Evolutionary conservation across 345 rosid species (phyloP).

Genomic region (Brassica cretica): DNA sequence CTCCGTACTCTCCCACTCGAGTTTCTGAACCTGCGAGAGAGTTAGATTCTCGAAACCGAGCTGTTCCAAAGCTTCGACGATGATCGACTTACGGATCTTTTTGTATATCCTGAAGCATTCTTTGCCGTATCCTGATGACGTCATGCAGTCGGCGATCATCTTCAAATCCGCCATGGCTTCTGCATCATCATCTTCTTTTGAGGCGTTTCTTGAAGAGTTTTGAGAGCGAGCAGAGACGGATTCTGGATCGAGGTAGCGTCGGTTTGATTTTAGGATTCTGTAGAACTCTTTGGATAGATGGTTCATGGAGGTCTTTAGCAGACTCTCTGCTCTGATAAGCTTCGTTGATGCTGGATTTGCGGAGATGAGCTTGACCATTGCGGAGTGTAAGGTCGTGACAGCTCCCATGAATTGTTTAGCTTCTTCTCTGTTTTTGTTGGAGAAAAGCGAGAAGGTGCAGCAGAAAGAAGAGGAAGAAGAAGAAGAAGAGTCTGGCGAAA

Average conservation of each 20-base stretch:
- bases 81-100: constrained; percentile 53
- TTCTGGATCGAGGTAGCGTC: constrained; percentile 51
- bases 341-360: constrained; percentile 41
- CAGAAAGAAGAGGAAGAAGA: constrained; percentile 2
- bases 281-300: constrained; percentile 63
- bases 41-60: constrained; percentile 55
- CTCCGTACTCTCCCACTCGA: constrained; percentile 64
- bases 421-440: constrained; percentile 43
- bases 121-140: constrained; percentile 53
- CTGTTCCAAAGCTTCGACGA: constrained; percentile 50
- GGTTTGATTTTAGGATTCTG: constrained; percentile 49
- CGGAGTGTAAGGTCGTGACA: constrained; percentile 46
- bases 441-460: constrained; percentile 43
- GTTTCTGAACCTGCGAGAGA: constrained; percentile 47
- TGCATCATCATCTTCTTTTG: constrained; percentile 11
- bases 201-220: background rate
- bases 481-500: constrained; percentile 7
- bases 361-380: constrained; percentile 20
- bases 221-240: constrained; percentile 28
- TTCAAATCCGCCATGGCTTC: constrained; percentile 52
- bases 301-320: constrained; percentile 61
- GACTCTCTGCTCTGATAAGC: constrained; percentile 54
- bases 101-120: constrained; percentile 64
- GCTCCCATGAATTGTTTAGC: constrained; percentile 53
- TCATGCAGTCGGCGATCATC: constrained; percentile 72